These are phyloP conservation scores for Suaeda aralocaspica DNA, from an alignment of 148 eudicot genomes.

Conservation along the genomic window DNA sequence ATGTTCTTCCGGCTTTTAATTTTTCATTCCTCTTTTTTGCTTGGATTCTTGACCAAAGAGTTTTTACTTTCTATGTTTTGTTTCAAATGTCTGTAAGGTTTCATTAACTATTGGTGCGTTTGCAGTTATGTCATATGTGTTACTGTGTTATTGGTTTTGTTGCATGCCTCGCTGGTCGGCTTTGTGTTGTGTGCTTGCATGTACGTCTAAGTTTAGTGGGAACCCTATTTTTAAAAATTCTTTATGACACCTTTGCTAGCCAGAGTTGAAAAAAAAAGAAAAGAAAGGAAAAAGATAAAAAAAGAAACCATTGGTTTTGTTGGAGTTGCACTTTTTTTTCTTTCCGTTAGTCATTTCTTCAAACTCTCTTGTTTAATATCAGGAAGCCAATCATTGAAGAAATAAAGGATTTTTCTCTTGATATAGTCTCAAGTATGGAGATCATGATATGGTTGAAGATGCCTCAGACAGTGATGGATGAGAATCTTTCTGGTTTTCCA, in stretches of 20 bases:
- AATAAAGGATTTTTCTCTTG: constrained; percentile 51
- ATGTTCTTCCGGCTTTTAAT: not conserved
- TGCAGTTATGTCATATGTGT: not conserved
- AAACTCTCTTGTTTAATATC: constrained; percentile 13
- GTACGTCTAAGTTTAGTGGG: no score
- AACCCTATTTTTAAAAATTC: no score
- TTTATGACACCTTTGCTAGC: no score
- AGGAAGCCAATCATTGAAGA: constrained; percentile 46
- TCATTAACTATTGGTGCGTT: not conserved
- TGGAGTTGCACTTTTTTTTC: not conserved
- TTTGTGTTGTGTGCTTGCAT: no score
- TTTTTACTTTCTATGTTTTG: no score
- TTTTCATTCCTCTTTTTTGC: no score
- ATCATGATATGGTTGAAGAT: constrained; percentile 41
- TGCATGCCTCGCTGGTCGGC: not conserved
- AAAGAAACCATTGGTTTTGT: no score
- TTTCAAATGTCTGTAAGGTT: no score
- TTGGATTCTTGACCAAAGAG: no score
- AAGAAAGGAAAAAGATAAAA: no score
- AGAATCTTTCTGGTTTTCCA: constrained; percentile 56
- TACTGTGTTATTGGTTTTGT: no score
- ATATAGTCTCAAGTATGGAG: constrained; percentile 52
- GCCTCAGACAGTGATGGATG: constrained; percentile 78
- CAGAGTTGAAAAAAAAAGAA: no score
- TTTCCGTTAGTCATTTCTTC: not conserved